Base-by-base conservation (phyloP, 805 yeast genomes). In the Yamadazyma paraphyllophila region DNA sequence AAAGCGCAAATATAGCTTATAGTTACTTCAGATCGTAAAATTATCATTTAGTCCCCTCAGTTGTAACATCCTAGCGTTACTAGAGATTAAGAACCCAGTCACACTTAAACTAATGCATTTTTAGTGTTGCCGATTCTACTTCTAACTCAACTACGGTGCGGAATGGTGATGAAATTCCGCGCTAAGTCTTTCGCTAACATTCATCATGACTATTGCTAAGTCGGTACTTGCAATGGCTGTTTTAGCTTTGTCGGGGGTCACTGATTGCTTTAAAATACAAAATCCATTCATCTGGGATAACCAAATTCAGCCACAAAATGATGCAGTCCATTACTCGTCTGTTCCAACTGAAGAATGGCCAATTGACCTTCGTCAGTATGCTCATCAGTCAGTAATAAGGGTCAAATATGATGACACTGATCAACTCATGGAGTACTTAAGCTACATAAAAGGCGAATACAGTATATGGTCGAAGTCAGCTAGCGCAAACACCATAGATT, bases 301-400 rank as follows among this genome's bases (percentile, higher is more conserved):
- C 13, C 16, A 13, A 5, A 16, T 8, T 20, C n/a, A 4, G 4
- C 26, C 16, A 11, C 13, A 36, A 17, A 26, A 26, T 3, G 32
- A 16, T 2, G 8, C 31, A 6, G 24, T 39, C 12, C 54, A 51
- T 34, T 49, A 47, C 20, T 35, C 50, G 10, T 17, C 38, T 2
- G 3, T 51, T 13, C 26, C 29, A n/a, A 24, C 14, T 2, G 39
- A 43, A 2, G 38, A 38, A 5, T 42, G 37, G 16, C 78, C 77
- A 4, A 62, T 73, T 9, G 62, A 73, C 50, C 57, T 77, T 34
- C 25, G 51, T 0, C 70, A 65, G 34, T 78, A 78, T 51, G 55
- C 56, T 24, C 64, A 61, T 32, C 69, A 75, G 25, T 60, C 65
- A 37, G 81, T 80, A n/a, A 53, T 78, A 11, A 61, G 84, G 46